Evolutionary conservation across 257 asterid species (phyloP), one percentile per base, ranked within the genome.

Genomic region (Gentiana straminea): DNA sequence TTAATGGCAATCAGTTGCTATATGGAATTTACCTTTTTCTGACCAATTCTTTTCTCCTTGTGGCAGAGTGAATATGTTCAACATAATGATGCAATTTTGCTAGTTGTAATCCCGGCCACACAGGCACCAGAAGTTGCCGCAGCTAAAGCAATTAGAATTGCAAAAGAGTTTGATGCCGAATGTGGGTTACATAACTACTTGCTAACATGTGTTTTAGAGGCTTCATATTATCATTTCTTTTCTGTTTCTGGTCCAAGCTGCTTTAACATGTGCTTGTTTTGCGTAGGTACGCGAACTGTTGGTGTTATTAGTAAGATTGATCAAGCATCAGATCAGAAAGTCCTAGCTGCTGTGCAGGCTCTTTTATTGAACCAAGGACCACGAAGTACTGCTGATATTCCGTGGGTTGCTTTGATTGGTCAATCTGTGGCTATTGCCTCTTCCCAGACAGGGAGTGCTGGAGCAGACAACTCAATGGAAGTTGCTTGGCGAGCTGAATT

Each of bases 401-500:
- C 95, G 1, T 92, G 97, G 97, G 99, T 92, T 64, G 99, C 94
- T 73, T 83, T 92, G 80, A 92, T 92, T 77, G 97, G 97, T 59
- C 97, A 89, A 66, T 89, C 97, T 1, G 96, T 89, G 44, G 63
- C 97, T 46, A 86, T 89, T 62, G 95, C 97, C 54, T 82, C 97
- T 69, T 77, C 94, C 43, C 97, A 86, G 74, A 75, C 97, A 36
- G 93, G 97, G 57, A 79, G 75, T 41, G 76, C 45, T 70, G 94
- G 95, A 50, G 65, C 81, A 62, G 97, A 89, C 54, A 89, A 81
- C 72, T 89, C 97, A 35, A 66, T 89, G 71, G 95, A 89, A 79
- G 78, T 94, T 70, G 97, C 97, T 59, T 86, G 97, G 97, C 76
- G 77, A 57, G 97, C 95, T 51, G 97, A 89, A 71, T 80, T 79